These are phyloP conservation scores for Colletotrichum liriopes DNA, from an alignment of 2,329 filamentous ascomycete species.

Conservation along the genomic window DNA sequence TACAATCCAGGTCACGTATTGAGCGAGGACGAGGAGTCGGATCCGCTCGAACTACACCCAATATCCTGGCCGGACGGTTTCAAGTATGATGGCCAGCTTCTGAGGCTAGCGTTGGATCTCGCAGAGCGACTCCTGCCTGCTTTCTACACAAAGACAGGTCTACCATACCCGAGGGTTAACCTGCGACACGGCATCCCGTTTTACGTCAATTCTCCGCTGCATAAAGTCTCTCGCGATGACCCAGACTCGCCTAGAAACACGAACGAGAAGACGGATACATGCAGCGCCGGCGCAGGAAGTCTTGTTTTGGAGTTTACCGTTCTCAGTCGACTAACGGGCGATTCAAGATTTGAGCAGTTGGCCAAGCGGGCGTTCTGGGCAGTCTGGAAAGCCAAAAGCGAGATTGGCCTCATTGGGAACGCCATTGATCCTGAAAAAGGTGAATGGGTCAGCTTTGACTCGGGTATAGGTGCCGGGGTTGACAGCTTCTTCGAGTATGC, in stretches of 20 bases:
- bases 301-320: conserved; percentile 94
- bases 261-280: conserved; percentile 88
- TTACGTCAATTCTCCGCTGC: conserved; percentile 88
- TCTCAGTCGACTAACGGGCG: conserved; percentile 88
- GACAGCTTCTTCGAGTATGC: conserved; percentile 99
- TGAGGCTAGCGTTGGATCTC: conserved; percentile 91
- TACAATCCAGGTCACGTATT: conserved; percentile 71
- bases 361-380: conserved; percentile 97
- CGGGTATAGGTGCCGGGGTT: conserved; percentile 96
- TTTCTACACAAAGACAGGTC: conserved; percentile 90
- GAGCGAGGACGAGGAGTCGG: conserved; percentile 49
- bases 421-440: conserved; percentile 94
- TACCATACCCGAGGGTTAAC: conserved; percentile 96
- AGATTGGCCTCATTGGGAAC: conserved; percentile 89
- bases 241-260: conserved; percentile 55
- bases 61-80: conserved; percentile 82
- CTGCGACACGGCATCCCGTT: conserved; percentile 92
- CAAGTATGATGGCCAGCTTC: conserved; percentile 88
- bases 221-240: conserved; percentile 67
- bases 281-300: conserved; percentile 96
- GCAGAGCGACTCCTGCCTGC: conserved; percentile 88
- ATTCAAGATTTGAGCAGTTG: conserved; percentile 88
- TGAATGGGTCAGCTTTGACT: conserved; percentile 88
- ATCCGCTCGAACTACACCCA: conserved; percentile 63
- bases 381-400: conserved; percentile 91